Evolutionary conservation across 768 basidiomycete genomes (phyloP), one percentile per base, ranked within the genome.

Genomic region (Tulasnella sp.): DNA sequence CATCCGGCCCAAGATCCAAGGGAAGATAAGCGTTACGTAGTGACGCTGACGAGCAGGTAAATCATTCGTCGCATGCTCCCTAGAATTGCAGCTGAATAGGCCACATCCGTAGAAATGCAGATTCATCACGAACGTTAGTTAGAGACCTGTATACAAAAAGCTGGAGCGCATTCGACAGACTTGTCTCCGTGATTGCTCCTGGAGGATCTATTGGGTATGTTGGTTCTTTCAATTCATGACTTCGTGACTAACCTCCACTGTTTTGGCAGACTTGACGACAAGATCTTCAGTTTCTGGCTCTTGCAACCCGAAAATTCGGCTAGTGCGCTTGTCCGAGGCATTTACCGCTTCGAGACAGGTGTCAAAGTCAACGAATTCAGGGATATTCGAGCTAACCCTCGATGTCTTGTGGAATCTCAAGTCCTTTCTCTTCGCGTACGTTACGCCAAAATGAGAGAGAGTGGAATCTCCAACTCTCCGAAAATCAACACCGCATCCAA

Each of bases 81-180:
- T 20, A 42, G 12, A 35, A 10, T 10, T 42, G 10, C 10, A 10
- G 12, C 10, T 42, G 40, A 42, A 42, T 10, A 12, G 10, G 40
- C 40, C 10, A 15, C 10, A 13, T 15, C 40, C 48, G 32, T 58
- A 81, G 85, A 63, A 89, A 89, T 62, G 84, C 83, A 13, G 86
- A 88, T 61, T 80, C 86, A 22, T 83, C 87, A 9, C 76, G 86
- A 44, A 82, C 84, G 1, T 71, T 87, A 16, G 87, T 88, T 40
- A 77, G 86, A 51, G 86, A 89, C 58, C 83, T 87, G 82, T 90
- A 90, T 61, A 88, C 85, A 22, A 90, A 90, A 65, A 86, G 83
- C 57, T 90, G 88, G 87, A 86, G 83, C 61, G 86, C 86, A 1
- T 89, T 91, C 59, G 86, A 89, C 62, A 77, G 87, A 8, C 73